Evolutionary conservation across 2,329 filamentous ascomycete genomes (phyloP).

Genomic region (Catunica adiposa): DNA sequence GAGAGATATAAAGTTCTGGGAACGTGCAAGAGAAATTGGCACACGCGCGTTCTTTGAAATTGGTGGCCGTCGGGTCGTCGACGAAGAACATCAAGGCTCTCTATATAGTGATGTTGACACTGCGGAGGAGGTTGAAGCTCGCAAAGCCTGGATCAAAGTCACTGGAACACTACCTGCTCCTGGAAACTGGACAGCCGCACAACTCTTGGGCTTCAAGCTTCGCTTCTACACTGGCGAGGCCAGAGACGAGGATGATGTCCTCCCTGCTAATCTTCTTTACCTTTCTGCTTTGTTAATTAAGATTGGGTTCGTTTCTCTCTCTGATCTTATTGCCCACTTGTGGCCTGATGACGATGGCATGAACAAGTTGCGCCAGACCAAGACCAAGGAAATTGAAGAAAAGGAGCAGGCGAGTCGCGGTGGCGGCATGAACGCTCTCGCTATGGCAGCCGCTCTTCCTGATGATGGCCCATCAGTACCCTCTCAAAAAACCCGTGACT

Average conservation of each 20-base stretch:
- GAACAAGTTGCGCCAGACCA: conserved; percentile 52
- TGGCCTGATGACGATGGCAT: conserved; percentile 75
- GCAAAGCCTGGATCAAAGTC: conserved; percentile 58
- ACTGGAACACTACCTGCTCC: conserved; percentile 69
- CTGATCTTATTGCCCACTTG: conserved; percentile 81
- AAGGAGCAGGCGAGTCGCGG: conserved; percentile 55
- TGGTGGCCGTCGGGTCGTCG: conserved; percentile 49
- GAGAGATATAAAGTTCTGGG: conserved; percentile 69
- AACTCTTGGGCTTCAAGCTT: conserved; percentile 91
- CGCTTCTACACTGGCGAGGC: conserved; percentile 79
- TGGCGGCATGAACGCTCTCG: conserved; percentile 63
- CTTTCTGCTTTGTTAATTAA: conserved; percentile 87
- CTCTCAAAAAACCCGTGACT: conserved; percentile 29
- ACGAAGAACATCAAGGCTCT: conserved; percentile 7
- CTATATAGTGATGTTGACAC: conserved; percentile 34
- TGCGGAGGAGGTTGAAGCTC: conserved; percentile 37
- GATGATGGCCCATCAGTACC: conserved; percentile 51
- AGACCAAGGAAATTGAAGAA: conserved; percentile 60
- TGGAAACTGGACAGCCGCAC: conserved; percentile 83
- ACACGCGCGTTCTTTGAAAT: conserved; percentile 81
- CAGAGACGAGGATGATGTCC: conserved; percentile 54
- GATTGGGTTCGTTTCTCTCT: conserved; percentile 85
- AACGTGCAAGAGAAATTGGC: conserved; percentile 56
- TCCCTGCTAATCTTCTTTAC: conserved; percentile 87
- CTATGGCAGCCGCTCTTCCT: conserved; percentile 69